phyloP scores from a whole-genome alignment of 2,329 filamentous ascomycete genomes.

The Colletotrichum falcatum region DNA sequence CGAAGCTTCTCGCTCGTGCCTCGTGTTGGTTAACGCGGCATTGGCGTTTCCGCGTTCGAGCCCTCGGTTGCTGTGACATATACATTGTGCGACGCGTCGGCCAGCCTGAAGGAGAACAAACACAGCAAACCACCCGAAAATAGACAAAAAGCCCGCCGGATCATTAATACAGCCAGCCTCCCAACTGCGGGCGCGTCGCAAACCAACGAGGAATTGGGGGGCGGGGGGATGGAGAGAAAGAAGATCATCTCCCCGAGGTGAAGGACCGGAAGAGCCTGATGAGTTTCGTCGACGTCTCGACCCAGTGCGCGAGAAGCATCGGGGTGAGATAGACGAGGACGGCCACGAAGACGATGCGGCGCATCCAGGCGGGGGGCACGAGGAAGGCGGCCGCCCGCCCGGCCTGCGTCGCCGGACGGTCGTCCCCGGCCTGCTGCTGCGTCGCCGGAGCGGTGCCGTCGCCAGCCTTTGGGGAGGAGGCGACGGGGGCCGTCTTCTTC shows the following conservation, averaged over 20 bases:
- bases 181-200: too few relatives aligned
- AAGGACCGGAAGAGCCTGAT: background rate
- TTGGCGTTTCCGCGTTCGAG: background rate
- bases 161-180: background rate
- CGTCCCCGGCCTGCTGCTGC: background rate
- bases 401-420: background rate
- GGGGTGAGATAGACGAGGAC: constrained; percentile 13
- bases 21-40: background rate
- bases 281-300: constrained; percentile 4
- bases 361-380: constrained; percentile 7
- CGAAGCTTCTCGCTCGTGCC: background rate
- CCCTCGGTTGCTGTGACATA: too few relatives aligned
- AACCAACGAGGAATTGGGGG: too few relatives aligned
- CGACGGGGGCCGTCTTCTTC: background rate
- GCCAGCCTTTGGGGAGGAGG: background rate
- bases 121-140: background rate
- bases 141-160: background rate
- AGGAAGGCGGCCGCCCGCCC: background rate
- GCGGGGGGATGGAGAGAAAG: too few relatives aligned
- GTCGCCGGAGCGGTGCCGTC: background rate
- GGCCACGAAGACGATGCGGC: constrained; percentile 6
- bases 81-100: background rate
- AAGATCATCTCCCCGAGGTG: background rate
- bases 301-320: constrained; percentile 6
- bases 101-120: too few relatives aligned